Percentiles rank a stretch among this genome's conserved stretches.
Conservation (phyloP, 2,329 filamentous ascomycete genomes). For the Trichoderma brevicompactum region DNA sequence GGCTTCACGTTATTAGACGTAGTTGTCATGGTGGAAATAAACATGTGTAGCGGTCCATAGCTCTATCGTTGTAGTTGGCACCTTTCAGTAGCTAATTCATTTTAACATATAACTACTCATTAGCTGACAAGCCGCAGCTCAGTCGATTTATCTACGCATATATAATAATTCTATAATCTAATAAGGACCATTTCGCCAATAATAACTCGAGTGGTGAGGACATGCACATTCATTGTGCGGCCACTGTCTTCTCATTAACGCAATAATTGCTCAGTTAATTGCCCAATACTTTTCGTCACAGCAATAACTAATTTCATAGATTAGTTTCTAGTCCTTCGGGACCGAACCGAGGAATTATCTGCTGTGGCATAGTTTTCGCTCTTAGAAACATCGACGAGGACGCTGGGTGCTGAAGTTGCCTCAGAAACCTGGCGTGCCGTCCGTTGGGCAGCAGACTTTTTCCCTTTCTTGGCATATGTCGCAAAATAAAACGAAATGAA, state of each 20-base stretch:
- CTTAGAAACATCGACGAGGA: not conserved
- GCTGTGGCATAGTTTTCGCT: not conserved
- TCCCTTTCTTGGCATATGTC: slow-evolving; percentile 32
- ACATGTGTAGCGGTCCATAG: too few species aligned
- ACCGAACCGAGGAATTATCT: not conserved
- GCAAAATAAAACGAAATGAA: slow-evolving; percentile 81
- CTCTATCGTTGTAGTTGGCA: too few species aligned
- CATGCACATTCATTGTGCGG: not conserved
- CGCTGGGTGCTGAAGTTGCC: not conserved
- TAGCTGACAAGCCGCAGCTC: too few species aligned
- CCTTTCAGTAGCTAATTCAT: too few species aligned
- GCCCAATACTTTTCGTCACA: not conserved
- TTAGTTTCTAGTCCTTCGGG: slow-evolving; percentile 1
- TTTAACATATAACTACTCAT: too few species aligned
- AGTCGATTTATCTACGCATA: too few species aligned
- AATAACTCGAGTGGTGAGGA: too few species aligned
- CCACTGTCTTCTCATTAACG: not conserved
- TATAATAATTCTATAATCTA: slow-evolving; percentile 2
- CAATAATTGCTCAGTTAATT: not conserved
- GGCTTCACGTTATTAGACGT: not conserved
- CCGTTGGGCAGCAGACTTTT: not conserved
- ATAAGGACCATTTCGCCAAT: not conserved
- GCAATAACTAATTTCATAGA: not conserved
- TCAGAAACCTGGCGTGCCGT: not conserved
- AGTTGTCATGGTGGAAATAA: not conserved